A percentile compares a stretch with the other conserved stretches of the same genome.
Conservation (phyloP, 805 yeast species). For the Candida coquimbonensis region DNA sequence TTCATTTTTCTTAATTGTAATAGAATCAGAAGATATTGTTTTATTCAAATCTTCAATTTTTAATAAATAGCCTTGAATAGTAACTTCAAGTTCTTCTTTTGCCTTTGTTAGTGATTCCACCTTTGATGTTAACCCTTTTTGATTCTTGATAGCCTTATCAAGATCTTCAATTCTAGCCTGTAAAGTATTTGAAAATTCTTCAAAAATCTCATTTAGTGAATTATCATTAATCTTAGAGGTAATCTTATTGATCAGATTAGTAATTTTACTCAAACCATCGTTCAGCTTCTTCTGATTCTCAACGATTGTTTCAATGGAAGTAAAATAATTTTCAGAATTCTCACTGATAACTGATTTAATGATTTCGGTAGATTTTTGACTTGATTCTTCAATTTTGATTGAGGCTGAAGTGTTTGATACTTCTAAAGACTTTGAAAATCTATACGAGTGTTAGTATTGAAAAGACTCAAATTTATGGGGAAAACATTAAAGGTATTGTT, state of each 20-base stretch:
- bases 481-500: conserved; percentile 11
- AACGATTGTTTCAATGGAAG: neutral
- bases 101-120: conserved; percentile 2
- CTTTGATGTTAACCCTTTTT: conserved; percentile 3
- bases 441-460: conserved; percentile 7
- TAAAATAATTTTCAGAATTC: neutral
- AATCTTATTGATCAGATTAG: neutral
- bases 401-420: conserved; percentile 20
- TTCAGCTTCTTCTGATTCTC: neutral
- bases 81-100: neutral
- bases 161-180: conserved; percentile 10
- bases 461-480: conserved; percentile 12
- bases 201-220: conserved; percentile 5
- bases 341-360: neutral
- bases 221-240: neutral
- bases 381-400: conserved; percentile 1
- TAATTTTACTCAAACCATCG: neutral
- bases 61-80: no score
- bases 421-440: conserved; percentile 20
- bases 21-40: neutral
- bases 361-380: neutral
- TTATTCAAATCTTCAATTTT: conserved; percentile 1
- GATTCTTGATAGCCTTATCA: conserved; percentile 17
- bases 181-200: conserved; percentile 4
- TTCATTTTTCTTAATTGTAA: neutral